Conservation (phyloP, 2,329 filamentous ascomycete genomes). For the Alternaria longipes region DNA sequence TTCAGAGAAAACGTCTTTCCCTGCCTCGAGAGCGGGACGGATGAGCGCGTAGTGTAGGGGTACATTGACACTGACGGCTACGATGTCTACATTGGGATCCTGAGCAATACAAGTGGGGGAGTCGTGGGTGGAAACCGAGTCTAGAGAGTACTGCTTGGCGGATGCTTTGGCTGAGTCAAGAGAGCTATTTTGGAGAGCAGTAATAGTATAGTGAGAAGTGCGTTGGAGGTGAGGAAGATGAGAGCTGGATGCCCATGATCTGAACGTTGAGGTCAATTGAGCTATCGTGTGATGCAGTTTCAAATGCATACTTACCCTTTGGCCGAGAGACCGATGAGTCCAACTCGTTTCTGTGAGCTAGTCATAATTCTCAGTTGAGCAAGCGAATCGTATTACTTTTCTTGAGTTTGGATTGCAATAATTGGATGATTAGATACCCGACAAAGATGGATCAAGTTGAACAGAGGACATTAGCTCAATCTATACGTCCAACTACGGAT, state of each 20-base stretch:
- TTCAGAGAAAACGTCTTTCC: conserved; percentile 59
- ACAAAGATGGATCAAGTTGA: too few species aligned
- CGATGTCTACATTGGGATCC: conserved; percentile 59
- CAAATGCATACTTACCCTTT: conserved; percentile 29
- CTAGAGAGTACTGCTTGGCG: conserved; percentile 53
- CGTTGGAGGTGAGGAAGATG: conserved; percentile 52
- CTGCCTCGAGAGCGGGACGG: conserved; percentile 54
- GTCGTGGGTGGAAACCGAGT: conserved; percentile 54
- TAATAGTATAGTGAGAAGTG: conserved; percentile 56
- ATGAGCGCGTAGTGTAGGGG: conserved; percentile 55
- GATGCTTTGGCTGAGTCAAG: conserved; percentile 43
- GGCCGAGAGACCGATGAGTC: conserved; percentile 46
- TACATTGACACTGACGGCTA: conserved; percentile 58
- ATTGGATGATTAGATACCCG: neutral
- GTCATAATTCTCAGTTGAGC: neutral
- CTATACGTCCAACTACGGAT: neutral
- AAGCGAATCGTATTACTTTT: neutral
- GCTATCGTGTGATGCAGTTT: neutral
- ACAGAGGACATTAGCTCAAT: neutral
- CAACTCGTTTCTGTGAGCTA: conserved; percentile 32
- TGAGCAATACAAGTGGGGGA: conserved; percentile 55
- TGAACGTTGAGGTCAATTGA: neutral
- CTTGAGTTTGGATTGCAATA: neutral
- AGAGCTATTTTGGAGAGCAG: conserved; percentile 61
- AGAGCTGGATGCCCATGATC: conserved; percentile 50